Conservation (phyloP, 2,329 filamentous ascomycete genomes). For the Nothophoma quercina region DNA sequence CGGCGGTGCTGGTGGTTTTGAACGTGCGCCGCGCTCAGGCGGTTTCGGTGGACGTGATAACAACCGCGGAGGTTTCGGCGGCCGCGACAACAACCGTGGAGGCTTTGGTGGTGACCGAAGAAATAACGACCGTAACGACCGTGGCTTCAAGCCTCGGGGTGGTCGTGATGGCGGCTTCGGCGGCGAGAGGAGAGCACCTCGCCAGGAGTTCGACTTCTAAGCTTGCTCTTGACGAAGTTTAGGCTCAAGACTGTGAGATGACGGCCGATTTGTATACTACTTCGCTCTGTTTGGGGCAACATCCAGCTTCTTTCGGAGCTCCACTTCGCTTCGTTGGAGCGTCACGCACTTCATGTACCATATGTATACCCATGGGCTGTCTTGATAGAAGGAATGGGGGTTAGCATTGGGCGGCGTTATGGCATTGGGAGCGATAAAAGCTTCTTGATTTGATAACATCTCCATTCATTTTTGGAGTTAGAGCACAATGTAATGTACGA, state of each 20-base stretch:
- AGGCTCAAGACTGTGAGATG: background rate
- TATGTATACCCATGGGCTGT: slow-evolving; percentile 28
- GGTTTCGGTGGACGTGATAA: slow-evolving; percentile 27
- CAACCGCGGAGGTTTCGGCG: slow-evolving; percentile 22
- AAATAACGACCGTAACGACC: slow-evolving; percentile 17
- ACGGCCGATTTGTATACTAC: slow-evolving; percentile 17
- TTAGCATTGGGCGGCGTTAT: slow-evolving; percentile 20
- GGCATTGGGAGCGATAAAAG: slow-evolving; percentile 8
- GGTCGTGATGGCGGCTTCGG: slow-evolving; percentile 8
- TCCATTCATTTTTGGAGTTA: slow-evolving; percentile 18
- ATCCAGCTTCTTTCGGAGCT: slow-evolving; percentile 5
- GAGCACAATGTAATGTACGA: slow-evolving; percentile 7
- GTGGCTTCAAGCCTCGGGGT: slow-evolving; percentile 14
- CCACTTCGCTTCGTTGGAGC: background rate
- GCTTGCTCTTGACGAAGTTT: background rate
- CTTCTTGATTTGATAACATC: slow-evolving; percentile 6
- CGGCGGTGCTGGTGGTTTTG: slow-evolving; percentile 20
- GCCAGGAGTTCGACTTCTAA: slow-evolving; percentile 14
- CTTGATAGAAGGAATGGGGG: slow-evolving; percentile 16
- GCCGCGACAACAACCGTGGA: slow-evolving; percentile 12
- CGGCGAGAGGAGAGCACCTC: slow-evolving; percentile 22
- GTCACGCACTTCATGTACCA: slow-evolving; percentile 24
- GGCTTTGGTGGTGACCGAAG: slow-evolving; percentile 9
- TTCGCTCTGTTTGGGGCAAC: too few species aligned
- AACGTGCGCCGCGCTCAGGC: slow-evolving; percentile 18